phyloP scores from a whole-genome alignment of 768 basidiomycete species.

The Pholiota microspora region DNA sequence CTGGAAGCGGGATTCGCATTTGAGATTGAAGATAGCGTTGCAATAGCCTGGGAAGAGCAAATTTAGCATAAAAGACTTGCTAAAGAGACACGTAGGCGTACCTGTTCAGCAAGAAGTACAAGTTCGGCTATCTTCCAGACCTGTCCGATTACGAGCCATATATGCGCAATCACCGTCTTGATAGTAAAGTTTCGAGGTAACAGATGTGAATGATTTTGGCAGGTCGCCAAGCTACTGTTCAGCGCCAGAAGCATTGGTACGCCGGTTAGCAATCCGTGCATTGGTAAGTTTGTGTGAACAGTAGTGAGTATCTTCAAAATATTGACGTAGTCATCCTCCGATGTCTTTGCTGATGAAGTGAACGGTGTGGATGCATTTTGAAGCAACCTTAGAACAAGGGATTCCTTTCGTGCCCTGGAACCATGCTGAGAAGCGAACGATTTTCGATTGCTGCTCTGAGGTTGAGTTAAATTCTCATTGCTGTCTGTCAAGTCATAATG shows the following conservation, averaged over 20 bases:
- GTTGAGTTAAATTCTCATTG: background rate
- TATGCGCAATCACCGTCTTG: conserved; percentile 57
- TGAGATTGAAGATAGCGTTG: conserved; percentile 15
- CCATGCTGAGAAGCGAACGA: conserved; percentile 43
- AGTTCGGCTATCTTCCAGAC: conserved; percentile 68
- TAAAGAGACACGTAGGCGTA: no score
- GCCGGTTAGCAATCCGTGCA: conserved; percentile 72
- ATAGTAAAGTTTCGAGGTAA: conserved; percentile 50
- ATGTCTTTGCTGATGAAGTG: conserved; percentile 50
- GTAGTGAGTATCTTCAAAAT: conserved; percentile 65
- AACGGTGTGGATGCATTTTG: conserved; percentile 44
- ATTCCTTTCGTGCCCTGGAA: conserved; percentile 56
- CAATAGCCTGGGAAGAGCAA: conserved; percentile 7
- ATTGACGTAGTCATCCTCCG: conserved; percentile 71
- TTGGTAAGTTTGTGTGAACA: conserved; percentile 71
- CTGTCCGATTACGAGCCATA: conserved; percentile 69
- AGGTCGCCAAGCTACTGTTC: conserved; percentile 46
- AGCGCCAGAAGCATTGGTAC: conserved; percentile 86
- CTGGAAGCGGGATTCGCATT: background rate
- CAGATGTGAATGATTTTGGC: conserved; percentile 35
- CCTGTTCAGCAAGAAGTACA: conserved; percentile 52
- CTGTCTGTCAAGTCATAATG: conserved; percentile 14
- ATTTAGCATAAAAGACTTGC: background rate
- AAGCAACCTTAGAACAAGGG: conserved; percentile 50
- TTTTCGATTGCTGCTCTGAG: conserved; percentile 19